phyloP scores from a whole-genome alignment of 768 basidiomycete genomes.

The Filobasidium floriforme region DNA sequence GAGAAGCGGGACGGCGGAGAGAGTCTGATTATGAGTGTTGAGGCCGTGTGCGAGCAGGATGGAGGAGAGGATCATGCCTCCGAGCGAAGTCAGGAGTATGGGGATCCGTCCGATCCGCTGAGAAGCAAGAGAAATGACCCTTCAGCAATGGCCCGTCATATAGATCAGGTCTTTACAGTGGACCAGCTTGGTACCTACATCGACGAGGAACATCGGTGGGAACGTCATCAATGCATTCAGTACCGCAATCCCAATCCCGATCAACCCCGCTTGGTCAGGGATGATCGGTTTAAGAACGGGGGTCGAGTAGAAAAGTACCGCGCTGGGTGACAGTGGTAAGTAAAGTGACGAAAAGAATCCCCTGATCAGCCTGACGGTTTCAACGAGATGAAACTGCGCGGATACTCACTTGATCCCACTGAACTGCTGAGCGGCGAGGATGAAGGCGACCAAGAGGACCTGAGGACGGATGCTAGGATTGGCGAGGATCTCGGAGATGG shows the following conservation, averaged over 20 bases:
- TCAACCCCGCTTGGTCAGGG: constrained; percentile 68
- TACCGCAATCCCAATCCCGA: constrained; percentile 74
- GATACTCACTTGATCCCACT: constrained; percentile 34
- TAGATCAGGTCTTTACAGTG: neutral
- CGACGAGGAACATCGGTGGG: constrained; percentile 77
- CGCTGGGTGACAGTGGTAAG: neutral
- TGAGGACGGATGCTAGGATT: constrained; percentile 36
- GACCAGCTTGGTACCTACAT: constrained; percentile 51
- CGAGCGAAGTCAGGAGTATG: constrained; percentile 60
- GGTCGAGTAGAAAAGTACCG: constrained; percentile 45
- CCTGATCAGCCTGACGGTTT: neutral
- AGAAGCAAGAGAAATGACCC: neutral
- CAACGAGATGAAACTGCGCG: neutral
- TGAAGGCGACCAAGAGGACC: constrained; percentile 34
- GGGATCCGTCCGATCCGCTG: constrained; percentile 67
- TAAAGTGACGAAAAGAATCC: neutral
- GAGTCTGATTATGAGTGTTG: constrained; percentile 53
- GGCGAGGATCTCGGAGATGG: constrained; percentile 37
- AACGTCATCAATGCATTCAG: constrained; percentile 70
- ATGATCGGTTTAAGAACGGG: constrained; percentile 53
- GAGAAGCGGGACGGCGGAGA: constrained; percentile 67
- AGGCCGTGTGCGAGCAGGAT: constrained; percentile 64
- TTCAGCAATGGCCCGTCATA: neutral
- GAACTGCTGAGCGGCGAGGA: constrained; percentile 36
- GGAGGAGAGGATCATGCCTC: constrained; percentile 61